A percentile compares a stretch with the other conserved stretches of the same genome.
phyloP scores from a whole-genome alignment of 495 filamentous ascomycete genomes.

The Penicillium lagena region DNA sequence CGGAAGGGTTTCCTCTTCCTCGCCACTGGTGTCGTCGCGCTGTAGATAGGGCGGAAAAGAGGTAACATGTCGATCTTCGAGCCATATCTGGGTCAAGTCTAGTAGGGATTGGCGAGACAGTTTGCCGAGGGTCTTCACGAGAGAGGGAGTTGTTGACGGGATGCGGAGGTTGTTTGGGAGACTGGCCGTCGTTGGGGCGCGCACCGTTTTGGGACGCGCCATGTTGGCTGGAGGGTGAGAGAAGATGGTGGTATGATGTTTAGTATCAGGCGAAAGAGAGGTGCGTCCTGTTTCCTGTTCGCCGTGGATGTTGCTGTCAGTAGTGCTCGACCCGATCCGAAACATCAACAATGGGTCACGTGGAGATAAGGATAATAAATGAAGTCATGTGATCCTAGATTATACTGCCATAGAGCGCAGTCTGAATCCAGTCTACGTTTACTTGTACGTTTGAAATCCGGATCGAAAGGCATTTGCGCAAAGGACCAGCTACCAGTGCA shows the following conservation, averaged over 20 bases:
- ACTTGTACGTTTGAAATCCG: too few species aligned
- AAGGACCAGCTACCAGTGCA: too few species aligned
- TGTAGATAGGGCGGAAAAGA: slow-evolving; percentile 42
- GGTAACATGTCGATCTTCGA: slow-evolving; percentile 53
- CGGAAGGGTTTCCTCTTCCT: slow-evolving; percentile 42
- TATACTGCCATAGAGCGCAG: too few species aligned
- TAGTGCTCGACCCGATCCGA: background rate
- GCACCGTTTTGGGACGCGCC: slow-evolving; percentile 36
- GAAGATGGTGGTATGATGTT: too few species aligned
- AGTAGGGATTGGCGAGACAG: slow-evolving; percentile 66
- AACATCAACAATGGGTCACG: slow-evolving; percentile 17
- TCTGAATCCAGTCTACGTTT: too few species aligned
- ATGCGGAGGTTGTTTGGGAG: slow-evolving; percentile 52
- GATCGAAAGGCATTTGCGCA: too few species aligned
- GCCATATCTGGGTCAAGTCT: slow-evolving; percentile 65
- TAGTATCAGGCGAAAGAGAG: too few species aligned
- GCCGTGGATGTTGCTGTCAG: too few species aligned
- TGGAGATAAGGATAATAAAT: slow-evolving; percentile 9
- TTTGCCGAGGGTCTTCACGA: slow-evolving; percentile 57
- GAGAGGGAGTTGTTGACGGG: slow-evolving; percentile 54
- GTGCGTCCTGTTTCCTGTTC: too few species aligned
- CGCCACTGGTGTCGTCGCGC: slow-evolving; percentile 14
- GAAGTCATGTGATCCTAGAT: too few species aligned
- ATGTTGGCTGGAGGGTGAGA: slow-evolving; percentile 10
- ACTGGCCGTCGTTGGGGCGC: slow-evolving; percentile 42